Conservation (phyloP, 2,329 filamentous ascomycete genomes). For the Phyllosticta paracitricarpa region DNA sequence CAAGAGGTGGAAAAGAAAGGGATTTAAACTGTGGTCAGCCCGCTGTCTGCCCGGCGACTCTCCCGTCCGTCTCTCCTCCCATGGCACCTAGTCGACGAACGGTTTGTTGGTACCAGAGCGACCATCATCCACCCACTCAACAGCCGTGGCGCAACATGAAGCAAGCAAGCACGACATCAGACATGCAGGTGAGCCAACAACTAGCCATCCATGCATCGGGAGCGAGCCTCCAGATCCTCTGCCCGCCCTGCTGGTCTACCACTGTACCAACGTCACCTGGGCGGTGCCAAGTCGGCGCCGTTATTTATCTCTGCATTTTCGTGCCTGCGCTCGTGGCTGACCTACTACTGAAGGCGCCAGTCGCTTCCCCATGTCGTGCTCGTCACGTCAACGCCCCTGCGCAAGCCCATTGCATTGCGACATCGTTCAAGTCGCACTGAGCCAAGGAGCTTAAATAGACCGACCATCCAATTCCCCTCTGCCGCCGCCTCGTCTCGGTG, state of each 20-base stretch:
- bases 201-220: no score
- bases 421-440: neutral
- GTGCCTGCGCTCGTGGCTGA: neutral
- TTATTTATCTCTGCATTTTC: neutral
- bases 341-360: neutral
- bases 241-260: no score
- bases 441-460: neutral
- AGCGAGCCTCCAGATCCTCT: no score
- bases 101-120: neutral
- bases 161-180: no score
- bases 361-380: neutral
- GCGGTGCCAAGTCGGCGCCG: neutral
- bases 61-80: neutral
- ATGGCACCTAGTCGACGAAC: no score
- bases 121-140: no score
- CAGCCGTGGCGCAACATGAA: no score
- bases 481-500: neutral
- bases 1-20: no score
- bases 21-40: neutral
- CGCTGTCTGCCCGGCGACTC: neutral
- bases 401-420: neutral
- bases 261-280: no score
- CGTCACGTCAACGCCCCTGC: neutral
- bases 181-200: no score
- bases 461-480: neutral